phyloP scores from a whole-genome alignment of 345 rosid species.

The Arabidopsis suecica region DNA sequence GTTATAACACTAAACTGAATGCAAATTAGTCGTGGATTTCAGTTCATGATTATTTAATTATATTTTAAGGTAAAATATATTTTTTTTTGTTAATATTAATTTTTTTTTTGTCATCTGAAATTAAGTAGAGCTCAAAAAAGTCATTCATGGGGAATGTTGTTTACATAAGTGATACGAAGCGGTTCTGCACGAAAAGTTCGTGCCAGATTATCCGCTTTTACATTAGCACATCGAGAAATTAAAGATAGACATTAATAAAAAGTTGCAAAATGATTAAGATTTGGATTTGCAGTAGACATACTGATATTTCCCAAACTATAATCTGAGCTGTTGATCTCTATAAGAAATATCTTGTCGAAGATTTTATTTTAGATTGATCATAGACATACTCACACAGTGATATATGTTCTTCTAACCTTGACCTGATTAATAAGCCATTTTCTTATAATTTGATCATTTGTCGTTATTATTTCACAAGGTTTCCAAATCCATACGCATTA shows the following conservation, averaged over 20 bases:
- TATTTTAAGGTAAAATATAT: neutral
- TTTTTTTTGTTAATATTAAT: neutral
- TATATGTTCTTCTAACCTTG: constrained; percentile 9
- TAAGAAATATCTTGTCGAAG: constrained; percentile 11
- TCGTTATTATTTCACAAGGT: constrained; percentile 19
- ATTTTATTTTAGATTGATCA: constrained; percentile 16
- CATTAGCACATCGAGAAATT: too few relatives aligned
- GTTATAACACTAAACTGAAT: neutral
- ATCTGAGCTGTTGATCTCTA: constrained; percentile 32
- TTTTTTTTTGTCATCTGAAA: too few relatives aligned
- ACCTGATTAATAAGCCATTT: neutral
- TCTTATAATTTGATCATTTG: neutral
- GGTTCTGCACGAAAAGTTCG: too few relatives aligned
- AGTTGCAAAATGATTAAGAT: constrained; percentile 2
- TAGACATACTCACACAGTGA: constrained; percentile 22
- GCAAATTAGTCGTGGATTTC: neutral
- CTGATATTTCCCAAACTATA: neutral
- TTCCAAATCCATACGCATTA: constrained; percentile 10
- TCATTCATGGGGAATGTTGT: too few relatives aligned
- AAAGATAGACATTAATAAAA: neutral
- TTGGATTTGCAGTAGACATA: neutral
- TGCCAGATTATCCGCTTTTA: too few relatives aligned
- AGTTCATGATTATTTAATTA: neutral
- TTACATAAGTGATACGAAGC: too few relatives aligned
- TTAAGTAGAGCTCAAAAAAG: too few relatives aligned